A percentile compares a stretch with the other conserved stretches of the same genome.
These are phyloP conservation scores for Gracilariopsis chorda DNA, from an alignment of 23 red algal species.

Conservation along the genomic window DNA sequence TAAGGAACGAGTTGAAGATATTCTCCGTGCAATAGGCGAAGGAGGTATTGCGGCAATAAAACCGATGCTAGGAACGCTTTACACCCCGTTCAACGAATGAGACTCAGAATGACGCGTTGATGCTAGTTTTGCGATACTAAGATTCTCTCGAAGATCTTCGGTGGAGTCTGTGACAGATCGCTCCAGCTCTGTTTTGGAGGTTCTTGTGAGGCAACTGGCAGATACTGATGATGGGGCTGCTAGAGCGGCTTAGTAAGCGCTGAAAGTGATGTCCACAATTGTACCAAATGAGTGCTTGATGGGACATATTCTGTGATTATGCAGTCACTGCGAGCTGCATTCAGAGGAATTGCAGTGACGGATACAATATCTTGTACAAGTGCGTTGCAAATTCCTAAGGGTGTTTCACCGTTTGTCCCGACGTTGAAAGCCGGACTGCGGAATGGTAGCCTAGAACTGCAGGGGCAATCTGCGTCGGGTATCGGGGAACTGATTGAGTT, in stretches of 20 bases:
- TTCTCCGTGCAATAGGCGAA: neutral
- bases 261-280: neutral
- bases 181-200: neutral
- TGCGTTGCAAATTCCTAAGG: neutral
- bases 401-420: conserved; percentile 26
- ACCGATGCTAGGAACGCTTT: neutral
- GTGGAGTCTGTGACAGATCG: neutral
- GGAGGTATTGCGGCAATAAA: neutral
- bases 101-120: neutral
- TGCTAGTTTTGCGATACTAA: neutral
- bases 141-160: neutral
- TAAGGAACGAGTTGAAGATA: neutral
- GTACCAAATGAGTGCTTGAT: neutral
- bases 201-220: conserved; percentile 52
- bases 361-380: neutral
- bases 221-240: conserved; percentile 25
- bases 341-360: neutral
- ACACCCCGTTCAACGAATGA: conserved; percentile 10
- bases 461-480: conserved; percentile 68
- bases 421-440: conserved; percentile 28
- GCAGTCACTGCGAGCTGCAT: conserved; percentile 38
- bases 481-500: conserved; percentile 70
- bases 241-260: neutral
- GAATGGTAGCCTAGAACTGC: conserved; percentile 14
- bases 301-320: conserved; percentile 15